Evolutionary conservation across 768 basidiomycete genomes (phyloP).

Genomic region (Leccinum pellstonianum): DNA sequence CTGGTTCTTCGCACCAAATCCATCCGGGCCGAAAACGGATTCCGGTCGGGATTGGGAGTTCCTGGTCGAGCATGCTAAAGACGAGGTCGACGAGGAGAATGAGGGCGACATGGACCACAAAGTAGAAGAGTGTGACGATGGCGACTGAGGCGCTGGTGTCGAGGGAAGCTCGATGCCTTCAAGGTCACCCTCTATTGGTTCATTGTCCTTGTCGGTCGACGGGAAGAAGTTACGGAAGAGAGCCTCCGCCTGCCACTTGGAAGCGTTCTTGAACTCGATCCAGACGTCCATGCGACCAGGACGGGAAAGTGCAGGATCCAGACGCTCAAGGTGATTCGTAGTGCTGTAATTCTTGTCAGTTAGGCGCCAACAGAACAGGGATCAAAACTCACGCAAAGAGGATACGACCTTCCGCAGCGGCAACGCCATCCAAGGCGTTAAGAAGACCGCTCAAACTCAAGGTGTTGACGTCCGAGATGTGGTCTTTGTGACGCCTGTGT

Average conservation of each 20-base stretch:
- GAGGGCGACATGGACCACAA: slow-evolving; percentile 46
- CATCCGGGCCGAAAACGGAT: slow-evolving; percentile 16
- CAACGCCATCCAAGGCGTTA: slow-evolving; percentile 85
- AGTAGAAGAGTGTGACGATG: slow-evolving; percentile 45
- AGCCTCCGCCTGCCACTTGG: slow-evolving; percentile 80
- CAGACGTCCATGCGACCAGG: slow-evolving; percentile 93
- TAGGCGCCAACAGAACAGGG: neutral
- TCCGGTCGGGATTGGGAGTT: slow-evolving; percentile 27
- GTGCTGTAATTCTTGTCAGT: slow-evolving; percentile 46
- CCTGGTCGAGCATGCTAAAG: slow-evolving; percentile 34
- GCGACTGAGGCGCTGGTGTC: slow-evolving; percentile 42
- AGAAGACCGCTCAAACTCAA: slow-evolving; percentile 78
- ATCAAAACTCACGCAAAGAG: slow-evolving; percentile 74
- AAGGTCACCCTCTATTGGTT: slow-evolving; percentile 40
- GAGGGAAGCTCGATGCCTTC: slow-evolving; percentile 45
- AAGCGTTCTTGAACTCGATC: slow-evolving; percentile 87
- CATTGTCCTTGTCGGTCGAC: slow-evolving; percentile 53
- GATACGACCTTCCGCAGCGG: slow-evolving; percentile 82
- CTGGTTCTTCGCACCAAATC: slow-evolving; percentile 55
- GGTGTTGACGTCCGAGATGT: slow-evolving; percentile 76
- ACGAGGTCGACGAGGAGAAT: slow-evolving; percentile 42
- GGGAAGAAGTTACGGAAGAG: slow-evolving; percentile 93
- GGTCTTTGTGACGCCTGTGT: slow-evolving; percentile 50
- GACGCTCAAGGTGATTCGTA: slow-evolving; percentile 86
- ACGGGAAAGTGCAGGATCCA: slow-evolving; percentile 89